A percentile compares a stretch with the other conserved stretches of the same genome.
Conservation (phyloP, 2,329 filamentous ascomycete genomes). For the Ophiostoma sp. region DNA sequence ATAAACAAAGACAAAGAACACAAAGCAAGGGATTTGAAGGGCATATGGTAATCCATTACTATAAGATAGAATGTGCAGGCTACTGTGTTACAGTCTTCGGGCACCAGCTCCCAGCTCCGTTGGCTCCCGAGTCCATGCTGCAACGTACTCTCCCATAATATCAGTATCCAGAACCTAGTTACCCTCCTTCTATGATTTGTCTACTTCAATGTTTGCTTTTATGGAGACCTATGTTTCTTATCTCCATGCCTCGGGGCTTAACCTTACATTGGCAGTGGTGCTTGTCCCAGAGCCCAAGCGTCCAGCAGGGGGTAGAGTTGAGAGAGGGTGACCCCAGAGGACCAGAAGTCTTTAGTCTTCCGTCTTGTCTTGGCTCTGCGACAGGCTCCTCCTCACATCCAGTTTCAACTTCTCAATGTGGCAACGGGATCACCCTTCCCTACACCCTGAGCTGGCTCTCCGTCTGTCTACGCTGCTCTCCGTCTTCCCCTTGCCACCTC, state of each 20-base stretch:
- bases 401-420: constrained; percentile 32
- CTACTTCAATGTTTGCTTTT: not conserved
- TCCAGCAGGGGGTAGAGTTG: not conserved
- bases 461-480: not conserved
- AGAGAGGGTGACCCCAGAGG: not conserved
- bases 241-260: constrained; percentile 14
- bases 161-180: too few species aligned
- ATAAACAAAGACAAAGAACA: not conserved
- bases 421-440: constrained; percentile 31
- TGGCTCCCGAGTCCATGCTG: too few species aligned
- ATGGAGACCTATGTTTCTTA: constrained; percentile 3
- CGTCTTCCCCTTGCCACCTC: not conserved
- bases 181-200: too few species aligned
- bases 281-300: constrained; percentile 16
- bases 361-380: constrained; percentile 27
- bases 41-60: too few species aligned
- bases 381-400: constrained; percentile 29
- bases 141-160: too few species aligned
- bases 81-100: too few species aligned
- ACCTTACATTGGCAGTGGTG: constrained; percentile 17
- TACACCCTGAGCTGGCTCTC: constrained; percentile 22
- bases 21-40: too few species aligned
- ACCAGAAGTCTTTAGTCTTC: constrained; percentile 5
- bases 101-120: too few species aligned
- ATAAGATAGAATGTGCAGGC: too few species aligned